phyloP scores from a whole-genome alignment of 371 early-diverging fungal genomes.

The Mortierella sp. region DNA sequence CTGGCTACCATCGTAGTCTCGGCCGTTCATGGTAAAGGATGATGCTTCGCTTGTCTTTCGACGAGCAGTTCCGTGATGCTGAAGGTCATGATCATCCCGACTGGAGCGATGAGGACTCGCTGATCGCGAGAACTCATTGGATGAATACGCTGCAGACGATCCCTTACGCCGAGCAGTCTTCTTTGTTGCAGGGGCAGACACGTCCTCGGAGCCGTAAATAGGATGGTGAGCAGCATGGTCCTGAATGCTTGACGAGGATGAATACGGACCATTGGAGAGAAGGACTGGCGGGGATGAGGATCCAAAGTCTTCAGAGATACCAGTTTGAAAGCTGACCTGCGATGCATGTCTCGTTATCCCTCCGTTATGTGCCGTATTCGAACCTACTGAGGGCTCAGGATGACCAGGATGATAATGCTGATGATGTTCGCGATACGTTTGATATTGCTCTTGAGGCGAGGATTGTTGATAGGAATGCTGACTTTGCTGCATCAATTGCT shows the following conservation, averaged over 20 bases:
- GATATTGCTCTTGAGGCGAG: conserved; percentile 19
- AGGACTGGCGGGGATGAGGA: conserved; percentile 8
- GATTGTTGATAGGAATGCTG: conserved; percentile 17
- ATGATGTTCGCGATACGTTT: conserved; percentile 1
- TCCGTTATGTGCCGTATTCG: conserved; percentile 1
- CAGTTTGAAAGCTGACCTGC: conserved; percentile 10
- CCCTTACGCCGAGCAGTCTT: conserved; percentile 40
- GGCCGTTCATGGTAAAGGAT: conserved; percentile 6
- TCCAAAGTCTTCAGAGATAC: conserved; percentile 1
- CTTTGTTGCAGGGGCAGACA: conserved; percentile 12
- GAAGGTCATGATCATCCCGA: conserved; percentile 20
- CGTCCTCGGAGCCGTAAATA: conserved; percentile 3
- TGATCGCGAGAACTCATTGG: conserved; percentile 2
- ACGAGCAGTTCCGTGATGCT: neutral
- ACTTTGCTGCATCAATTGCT: conserved; percentile 10
- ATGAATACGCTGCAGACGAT: conserved; percentile 17
- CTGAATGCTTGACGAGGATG: conserved; percentile 15
- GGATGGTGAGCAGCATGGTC: too few relatives aligned
- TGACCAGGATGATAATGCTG: neutral
- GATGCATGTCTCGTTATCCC: conserved; percentile 21
- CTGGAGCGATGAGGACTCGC: conserved; percentile 18
- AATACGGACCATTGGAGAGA: conserved; percentile 11
- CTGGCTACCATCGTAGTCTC: conserved; percentile 3
- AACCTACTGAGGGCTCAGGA: neutral
- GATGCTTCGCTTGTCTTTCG: conserved; percentile 31